Conservation (phyloP, 2,329 filamentous ascomycete species). For the Fusarium coffeatum region DNA sequence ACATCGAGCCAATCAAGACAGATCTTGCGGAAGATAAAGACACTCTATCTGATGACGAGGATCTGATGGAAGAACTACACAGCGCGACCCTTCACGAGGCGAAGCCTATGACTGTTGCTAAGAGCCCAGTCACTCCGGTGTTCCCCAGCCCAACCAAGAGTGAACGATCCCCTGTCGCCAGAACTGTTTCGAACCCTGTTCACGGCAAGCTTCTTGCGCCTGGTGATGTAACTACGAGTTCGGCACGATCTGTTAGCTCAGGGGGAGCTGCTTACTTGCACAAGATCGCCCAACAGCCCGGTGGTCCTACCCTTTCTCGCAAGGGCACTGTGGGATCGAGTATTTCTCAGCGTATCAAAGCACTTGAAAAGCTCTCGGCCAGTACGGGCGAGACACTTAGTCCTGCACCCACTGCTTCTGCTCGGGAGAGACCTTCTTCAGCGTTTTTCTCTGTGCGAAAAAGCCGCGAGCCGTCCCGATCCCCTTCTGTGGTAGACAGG, state of each 20-base stretch:
- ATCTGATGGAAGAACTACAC: constrained; percentile 85
- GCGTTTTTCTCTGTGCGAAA: constrained; percentile 71
- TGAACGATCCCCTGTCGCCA: constrained; percentile 48
- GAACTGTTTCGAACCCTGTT: constrained; percentile 62
- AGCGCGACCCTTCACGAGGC: constrained; percentile 85
- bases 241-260: constrained; percentile 66
- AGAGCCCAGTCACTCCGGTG: constrained; percentile 81
- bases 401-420: constrained; percentile 26
- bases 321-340: constrained; percentile 88
- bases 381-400: constrained; percentile 43
- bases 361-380: constrained; percentile 81
- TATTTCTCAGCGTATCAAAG: constrained; percentile 95
- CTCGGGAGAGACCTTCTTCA: constrained; percentile 59
- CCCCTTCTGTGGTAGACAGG: constrained; percentile 60
- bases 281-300: constrained; percentile 64
- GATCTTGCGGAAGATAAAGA: constrained; percentile 52
- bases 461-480: constrained; percentile 56
- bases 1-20: constrained; percentile 68
- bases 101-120: constrained; percentile 81
- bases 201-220: constrained; percentile 59
- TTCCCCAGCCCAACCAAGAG: constrained; percentile 55
- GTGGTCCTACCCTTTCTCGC: constrained; percentile 61
- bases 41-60: constrained; percentile 77
- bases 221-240: constrained; percentile 59
- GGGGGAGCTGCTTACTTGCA: constrained; percentile 68